A percentile compares a stretch with the other conserved stretches of the same genome.
These are phyloP conservation scores for Neofusicoccum kwambonambiense DNA, from an alignment of 2,329 filamentous ascomycete species.

Conservation along the genomic window DNA sequence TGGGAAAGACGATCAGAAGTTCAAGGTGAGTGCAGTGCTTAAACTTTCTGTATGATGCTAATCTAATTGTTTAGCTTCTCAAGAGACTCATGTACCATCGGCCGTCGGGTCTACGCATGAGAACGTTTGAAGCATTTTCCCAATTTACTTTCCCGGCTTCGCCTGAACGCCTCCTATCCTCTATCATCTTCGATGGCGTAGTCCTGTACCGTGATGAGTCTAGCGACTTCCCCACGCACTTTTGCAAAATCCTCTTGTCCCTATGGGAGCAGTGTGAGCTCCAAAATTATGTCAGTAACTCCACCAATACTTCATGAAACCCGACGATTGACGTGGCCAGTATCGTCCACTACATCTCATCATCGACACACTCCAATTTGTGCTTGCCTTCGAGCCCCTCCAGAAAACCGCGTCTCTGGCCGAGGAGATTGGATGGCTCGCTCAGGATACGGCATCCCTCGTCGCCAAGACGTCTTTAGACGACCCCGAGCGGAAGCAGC, in stretches of 20 bases:
- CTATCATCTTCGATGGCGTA: conserved; percentile 67
- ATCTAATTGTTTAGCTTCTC: conserved; percentile 41
- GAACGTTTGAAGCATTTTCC: conserved; percentile 67
- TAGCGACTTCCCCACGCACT: conserved; percentile 60
- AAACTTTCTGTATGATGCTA: neutral
- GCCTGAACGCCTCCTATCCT: conserved; percentile 61
- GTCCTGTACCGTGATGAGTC: conserved; percentile 49
- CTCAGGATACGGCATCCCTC: conserved; percentile 26
- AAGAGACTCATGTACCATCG: conserved; percentile 65
- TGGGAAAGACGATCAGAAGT: conserved; percentile 38
- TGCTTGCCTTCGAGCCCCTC: conserved; percentile 61
- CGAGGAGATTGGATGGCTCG: conserved; percentile 51
- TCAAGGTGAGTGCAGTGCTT: conserved; percentile 23
- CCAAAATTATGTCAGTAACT: conserved; percentile 51
- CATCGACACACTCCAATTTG: conserved; percentile 62
- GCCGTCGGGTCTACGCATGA: conserved; percentile 53
- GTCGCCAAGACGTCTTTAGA: neutral
- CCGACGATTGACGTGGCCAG: conserved; percentile 30
- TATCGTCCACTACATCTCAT: conserved; percentile 65
- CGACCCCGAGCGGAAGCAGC: conserved; percentile 44
- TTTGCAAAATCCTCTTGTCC: conserved; percentile 62
- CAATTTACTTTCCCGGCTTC: conserved; percentile 65
- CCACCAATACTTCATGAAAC: neutral
- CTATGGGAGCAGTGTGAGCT: conserved; percentile 66
- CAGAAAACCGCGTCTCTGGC: conserved; percentile 61